Conservation (phyloP, 768 basidiomycete species). For the Leccinum subgranulosum region DNA sequence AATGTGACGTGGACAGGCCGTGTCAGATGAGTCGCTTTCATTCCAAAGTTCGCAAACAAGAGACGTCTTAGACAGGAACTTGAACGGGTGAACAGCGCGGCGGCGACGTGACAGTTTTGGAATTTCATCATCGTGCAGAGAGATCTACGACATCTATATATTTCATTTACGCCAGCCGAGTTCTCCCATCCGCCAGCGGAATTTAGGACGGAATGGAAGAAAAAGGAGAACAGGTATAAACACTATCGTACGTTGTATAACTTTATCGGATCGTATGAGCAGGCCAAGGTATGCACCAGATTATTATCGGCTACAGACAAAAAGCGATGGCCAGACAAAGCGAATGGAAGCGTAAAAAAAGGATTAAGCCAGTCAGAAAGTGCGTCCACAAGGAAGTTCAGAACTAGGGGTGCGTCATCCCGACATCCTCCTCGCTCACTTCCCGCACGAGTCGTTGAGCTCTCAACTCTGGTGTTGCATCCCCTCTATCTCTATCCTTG, state of each 20-base stretch:
- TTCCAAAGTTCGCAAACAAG: neutral
- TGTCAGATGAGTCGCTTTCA: neutral
- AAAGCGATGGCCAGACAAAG: slow-evolving; percentile 12
- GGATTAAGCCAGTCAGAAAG: neutral
- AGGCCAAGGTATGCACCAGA: slow-evolving; percentile 24
- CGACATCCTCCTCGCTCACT: slow-evolving; percentile 32
- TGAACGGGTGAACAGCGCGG: neutral
- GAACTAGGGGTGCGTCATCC: slow-evolving; percentile 30
- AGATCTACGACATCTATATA: slow-evolving; percentile 12
- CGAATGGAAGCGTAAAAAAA: slow-evolving; percentile 1
- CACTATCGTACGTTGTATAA: slow-evolving; percentile 25
- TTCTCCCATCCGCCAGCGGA: neutral
- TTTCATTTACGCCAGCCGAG: neutral
- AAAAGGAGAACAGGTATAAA: slow-evolving; percentile 25
- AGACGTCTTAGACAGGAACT: neutral
- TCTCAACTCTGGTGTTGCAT: slow-evolving; percentile 32
- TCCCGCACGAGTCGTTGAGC: slow-evolving; percentile 28
- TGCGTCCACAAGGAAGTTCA: neutral
- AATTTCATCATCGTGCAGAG: neutral
- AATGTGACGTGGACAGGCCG: too few relatives aligned
- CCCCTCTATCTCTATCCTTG: slow-evolving; percentile 28
- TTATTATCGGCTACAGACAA: slow-evolving; percentile 25
- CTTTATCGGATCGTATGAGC: slow-evolving; percentile 13
- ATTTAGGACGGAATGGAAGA: neutral
- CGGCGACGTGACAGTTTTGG: neutral